A percentile compares a stretch with the other conserved stretches of the same genome.
These are phyloP conservation scores for Pseudogymnoascus sp. DNA, from an alignment of 2,329 filamentous ascomycete genomes.

Conservation along the genomic window DNA sequence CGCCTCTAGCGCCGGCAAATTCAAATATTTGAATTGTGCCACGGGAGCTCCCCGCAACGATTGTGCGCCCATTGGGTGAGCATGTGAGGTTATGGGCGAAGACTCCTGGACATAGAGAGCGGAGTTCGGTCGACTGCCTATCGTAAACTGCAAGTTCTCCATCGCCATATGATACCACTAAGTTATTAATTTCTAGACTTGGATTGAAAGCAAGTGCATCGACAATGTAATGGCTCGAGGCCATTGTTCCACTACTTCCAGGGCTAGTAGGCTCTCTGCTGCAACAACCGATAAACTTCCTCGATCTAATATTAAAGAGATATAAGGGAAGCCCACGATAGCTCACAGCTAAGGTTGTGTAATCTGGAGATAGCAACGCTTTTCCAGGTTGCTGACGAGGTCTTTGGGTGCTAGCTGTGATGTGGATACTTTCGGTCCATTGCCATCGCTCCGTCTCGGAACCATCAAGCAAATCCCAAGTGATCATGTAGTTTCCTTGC, in stretches of 20 bases:
- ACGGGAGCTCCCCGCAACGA: background rate
- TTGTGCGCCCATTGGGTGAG: background rate
- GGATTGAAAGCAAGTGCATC: background rate
- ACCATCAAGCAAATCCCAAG: slow-evolving; percentile 14
- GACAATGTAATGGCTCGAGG: background rate
- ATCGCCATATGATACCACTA: background rate
- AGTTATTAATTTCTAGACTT: background rate
- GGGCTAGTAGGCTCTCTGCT: slow-evolving; percentile 15
- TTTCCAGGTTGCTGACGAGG: slow-evolving; percentile 1
- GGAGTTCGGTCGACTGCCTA: background rate
- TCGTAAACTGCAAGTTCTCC: background rate
- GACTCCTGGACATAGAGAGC: background rate
- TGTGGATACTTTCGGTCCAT: background rate
- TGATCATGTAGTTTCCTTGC: slow-evolving; percentile 16
- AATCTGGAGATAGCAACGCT: slow-evolving; percentile 13
- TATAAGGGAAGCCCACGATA: slow-evolving; percentile 13
- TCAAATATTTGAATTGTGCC: background rate
- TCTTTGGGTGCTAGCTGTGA: background rate
- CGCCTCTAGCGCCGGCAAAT: background rate
- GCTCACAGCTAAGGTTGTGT: background rate
- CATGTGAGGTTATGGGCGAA: background rate
- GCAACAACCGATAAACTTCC: slow-evolving; percentile 21
- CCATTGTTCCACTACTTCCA: background rate
- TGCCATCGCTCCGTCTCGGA: background rate
- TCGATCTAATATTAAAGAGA: slow-evolving; percentile 15